Base-by-base conservation (phyloP, 2,329 filamentous ascomycete genomes). In the Pseudopithomyces chartarum region DNA sequence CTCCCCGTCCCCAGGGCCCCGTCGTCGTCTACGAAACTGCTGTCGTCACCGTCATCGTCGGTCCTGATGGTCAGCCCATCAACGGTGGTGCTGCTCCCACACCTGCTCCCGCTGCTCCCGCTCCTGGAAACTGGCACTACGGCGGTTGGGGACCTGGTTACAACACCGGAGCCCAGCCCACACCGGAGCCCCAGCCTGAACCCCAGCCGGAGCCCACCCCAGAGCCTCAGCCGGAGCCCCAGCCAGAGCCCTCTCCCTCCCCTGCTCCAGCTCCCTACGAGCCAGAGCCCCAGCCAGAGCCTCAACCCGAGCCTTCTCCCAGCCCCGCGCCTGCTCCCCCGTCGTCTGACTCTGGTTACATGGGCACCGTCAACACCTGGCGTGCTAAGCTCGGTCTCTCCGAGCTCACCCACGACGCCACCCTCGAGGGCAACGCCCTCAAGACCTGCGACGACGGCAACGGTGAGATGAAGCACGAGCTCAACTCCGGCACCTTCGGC, bases 381-480 rank as follows among this genome's bases (percentile, higher is more conserved):
- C 70, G 71, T 49, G 19, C 32, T 2, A 72, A 72, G 66, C 19
- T 73, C 52, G 68, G 67, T 55, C 58, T 70, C 46, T 52, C 47
- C 43, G 2, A 44, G 1, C 66, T 73, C 43, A 44, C 48, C 40
- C 33, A 54, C 22, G 62, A 67, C 47, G 7, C 56, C 6, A 59
- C 60, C 51, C 70, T 73, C 55, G 57, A 68, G 60, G 38, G 56
- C 50, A 73, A 71, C 63, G 67, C 69, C 42, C 42, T 56, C 42
- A 60, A 70, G 50, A 60, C 57, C 38, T 68, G 67, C 49, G 26
- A 46, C 19, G 58, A 64, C n/a, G 58, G 67, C 49, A 64, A 67
- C 57, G 70, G 69, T 46, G n/a, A 61, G 26, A 73, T 73, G 71
- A 45, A 55, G 17, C 71, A 73, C 68, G 54, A 73, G 62, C 69